These are phyloP conservation scores for Microdochium bolleyi DNA, from an alignment of 2,329 filamentous ascomycete genomes.

Conservation along the genomic window DNA sequence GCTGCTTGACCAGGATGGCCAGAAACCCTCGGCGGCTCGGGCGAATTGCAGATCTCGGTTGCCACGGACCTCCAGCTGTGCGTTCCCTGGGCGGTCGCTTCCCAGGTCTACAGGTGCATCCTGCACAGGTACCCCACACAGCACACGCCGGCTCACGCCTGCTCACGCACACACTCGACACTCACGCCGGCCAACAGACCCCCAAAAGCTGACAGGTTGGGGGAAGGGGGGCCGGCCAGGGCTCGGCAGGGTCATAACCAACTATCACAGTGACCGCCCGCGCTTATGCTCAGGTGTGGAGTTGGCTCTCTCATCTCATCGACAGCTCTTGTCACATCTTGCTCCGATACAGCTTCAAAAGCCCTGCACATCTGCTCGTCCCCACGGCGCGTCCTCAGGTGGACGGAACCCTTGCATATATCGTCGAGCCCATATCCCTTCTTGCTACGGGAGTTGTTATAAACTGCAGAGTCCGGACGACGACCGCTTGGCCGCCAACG, in stretches of 20 bases:
- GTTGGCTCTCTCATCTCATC: background rate
- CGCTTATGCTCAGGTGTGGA: background rate
- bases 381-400: background rate
- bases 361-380: background rate
- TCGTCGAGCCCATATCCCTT: too few species aligned
- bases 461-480: too few species aligned
- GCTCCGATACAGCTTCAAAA: background rate
- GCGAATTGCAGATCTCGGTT: background rate
- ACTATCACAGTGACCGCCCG: background rate
- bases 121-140: background rate
- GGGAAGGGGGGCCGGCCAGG: too few species aligned
- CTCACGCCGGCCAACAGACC: background rate
- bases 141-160: background rate
- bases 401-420: too few species aligned
- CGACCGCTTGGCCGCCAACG: too few species aligned
- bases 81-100: background rate
- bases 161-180: too few species aligned
- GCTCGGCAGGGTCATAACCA: too few species aligned
- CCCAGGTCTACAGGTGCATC: background rate
- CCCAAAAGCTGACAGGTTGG: background rate
- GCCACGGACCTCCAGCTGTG: background rate
- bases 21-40: background rate
- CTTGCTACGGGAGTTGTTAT: too few species aligned
- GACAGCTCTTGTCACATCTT: slow-evolving; percentile 4
- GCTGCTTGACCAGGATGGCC: background rate